phyloP scores from a whole-genome alignment of 768 basidiomycete species.

The Collybia nuda region DNA sequence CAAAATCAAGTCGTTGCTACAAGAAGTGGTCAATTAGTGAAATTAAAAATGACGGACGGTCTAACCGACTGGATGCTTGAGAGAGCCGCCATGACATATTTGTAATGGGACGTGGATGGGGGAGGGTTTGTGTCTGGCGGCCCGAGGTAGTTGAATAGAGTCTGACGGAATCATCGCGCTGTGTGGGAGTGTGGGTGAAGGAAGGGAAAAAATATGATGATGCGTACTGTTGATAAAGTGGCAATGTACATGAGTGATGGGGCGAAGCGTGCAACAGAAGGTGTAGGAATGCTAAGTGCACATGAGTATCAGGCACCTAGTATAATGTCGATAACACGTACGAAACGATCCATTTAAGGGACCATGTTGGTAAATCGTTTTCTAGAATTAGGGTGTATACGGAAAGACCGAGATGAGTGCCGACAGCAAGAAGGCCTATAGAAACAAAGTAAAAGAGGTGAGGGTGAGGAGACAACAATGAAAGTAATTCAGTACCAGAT shows the following conservation, averaged over 20 bases:
- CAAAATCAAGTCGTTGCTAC: constrained; percentile 72
- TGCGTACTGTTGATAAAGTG: constrained; percentile 55
- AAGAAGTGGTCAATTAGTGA: constrained; percentile 55
- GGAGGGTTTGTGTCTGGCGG: constrained; percentile 62
- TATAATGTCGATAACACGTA: constrained; percentile 29
- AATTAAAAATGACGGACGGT: constrained; percentile 30
- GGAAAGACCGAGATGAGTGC: constrained; percentile 56
- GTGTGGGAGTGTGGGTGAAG: constrained; percentile 6
- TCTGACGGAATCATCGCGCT: constrained; percentile 61
- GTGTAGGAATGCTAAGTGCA: constrained; percentile 42
- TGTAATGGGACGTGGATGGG: constrained; percentile 73
- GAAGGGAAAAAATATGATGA: neutral
- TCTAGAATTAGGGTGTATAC: constrained; percentile 79
- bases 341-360: constrained; percentile 71
- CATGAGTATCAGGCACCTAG: constrained; percentile 4
- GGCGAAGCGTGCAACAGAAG: constrained; percentile 61
- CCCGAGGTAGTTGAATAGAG: constrained; percentile 76
- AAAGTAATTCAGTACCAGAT: constrained; percentile 51
- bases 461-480: constrained; percentile 17
- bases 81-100: constrained; percentile 73
- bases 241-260: constrained; percentile 78
- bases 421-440: constrained; percentile 81
- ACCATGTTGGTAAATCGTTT: constrained; percentile 84
- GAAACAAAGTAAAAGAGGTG: no score
- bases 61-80: constrained; percentile 61